Evolutionary conservation across 345 rosid species (phyloP).

Genomic region (Crucihimalaya himalaica): DNA sequence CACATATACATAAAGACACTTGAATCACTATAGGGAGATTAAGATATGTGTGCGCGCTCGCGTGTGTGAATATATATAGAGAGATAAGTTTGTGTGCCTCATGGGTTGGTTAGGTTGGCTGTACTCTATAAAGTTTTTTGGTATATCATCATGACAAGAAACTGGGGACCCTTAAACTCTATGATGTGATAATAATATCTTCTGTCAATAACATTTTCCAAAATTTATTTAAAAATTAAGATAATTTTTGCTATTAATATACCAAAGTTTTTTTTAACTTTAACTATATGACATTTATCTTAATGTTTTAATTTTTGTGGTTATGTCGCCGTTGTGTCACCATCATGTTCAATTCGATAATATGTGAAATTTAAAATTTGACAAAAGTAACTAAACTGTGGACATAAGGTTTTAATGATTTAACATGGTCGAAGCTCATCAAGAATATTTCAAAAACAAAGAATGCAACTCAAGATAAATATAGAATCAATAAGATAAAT

Average conservation of each 20-base stretch:
- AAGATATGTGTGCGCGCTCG: background rate
- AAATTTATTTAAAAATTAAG: background rate
- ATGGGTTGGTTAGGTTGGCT: conserved; percentile 38
- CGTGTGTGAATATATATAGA: background rate
- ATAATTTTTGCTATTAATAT: background rate
- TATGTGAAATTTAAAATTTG: background rate
- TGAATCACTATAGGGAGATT: background rate
- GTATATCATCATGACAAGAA: conserved; percentile 32
- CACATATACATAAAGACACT: background rate
- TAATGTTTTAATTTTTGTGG: background rate
- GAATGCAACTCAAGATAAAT: background rate
- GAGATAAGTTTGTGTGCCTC: conserved; percentile 20
- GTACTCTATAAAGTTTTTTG: conserved; percentile 40
- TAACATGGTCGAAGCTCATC: background rate
- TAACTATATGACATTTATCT: background rate
- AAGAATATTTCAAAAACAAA: background rate
- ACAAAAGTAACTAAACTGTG: background rate
- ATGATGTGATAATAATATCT: conserved; percentile 39
- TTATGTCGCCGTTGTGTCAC: background rate
- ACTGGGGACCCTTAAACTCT: conserved; percentile 33
- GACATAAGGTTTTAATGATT: background rate
- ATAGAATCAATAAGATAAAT: conserved; percentile 4
- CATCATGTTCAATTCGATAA: background rate
- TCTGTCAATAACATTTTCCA: conserved; percentile 10
- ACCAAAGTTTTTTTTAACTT: background rate